Conservation (phyloP, 2,329 filamentous ascomycete species). For the Chrysosporium queenslandicum region DNA sequence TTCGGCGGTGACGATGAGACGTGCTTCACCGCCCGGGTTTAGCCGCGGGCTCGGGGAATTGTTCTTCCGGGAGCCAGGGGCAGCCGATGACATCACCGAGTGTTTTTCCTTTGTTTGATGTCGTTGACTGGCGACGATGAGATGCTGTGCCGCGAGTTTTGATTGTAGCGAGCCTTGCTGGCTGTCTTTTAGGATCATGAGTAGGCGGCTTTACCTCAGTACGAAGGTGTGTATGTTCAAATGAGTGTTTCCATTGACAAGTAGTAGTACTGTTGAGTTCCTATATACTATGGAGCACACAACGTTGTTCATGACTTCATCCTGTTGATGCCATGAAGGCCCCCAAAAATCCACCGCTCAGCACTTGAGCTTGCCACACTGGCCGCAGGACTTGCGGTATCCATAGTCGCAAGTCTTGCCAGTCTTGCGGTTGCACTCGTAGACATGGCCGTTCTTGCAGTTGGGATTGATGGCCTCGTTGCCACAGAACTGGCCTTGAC, state of each 20-base stretch:
- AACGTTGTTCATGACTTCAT: background rate
- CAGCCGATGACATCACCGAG: background rate
- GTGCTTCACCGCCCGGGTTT: background rate
- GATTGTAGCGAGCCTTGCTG: too few relatives aligned
- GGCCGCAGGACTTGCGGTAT: constrained; percentile 12
- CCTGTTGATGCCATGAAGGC: too few relatives aligned
- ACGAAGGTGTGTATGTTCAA: background rate
- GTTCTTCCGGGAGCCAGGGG: background rate
- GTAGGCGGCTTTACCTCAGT: too few relatives aligned
- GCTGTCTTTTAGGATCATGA: too few relatives aligned
- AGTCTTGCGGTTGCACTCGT: constrained; percentile 15
- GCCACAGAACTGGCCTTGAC: constrained; percentile 19
- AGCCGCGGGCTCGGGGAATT: background rate
- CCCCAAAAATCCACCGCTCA: background rate
- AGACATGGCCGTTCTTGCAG: constrained; percentile 18
- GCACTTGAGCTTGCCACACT: constrained; percentile 17
- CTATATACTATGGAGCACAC: background rate
- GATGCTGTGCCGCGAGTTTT: too few relatives aligned
- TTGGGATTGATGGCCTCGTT: constrained; percentile 15
- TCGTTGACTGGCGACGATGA: too few relatives aligned
- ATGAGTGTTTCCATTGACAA: background rate
- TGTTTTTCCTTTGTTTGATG: background rate
- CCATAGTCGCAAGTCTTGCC: constrained; percentile 19
- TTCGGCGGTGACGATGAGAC: background rate
- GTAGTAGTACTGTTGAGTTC: too few relatives aligned